These are phyloP conservation scores for Gamsiella multidivaricata DNA, from an alignment of 192 early-diverging fungal genomes.

Conservation along the genomic window DNA sequence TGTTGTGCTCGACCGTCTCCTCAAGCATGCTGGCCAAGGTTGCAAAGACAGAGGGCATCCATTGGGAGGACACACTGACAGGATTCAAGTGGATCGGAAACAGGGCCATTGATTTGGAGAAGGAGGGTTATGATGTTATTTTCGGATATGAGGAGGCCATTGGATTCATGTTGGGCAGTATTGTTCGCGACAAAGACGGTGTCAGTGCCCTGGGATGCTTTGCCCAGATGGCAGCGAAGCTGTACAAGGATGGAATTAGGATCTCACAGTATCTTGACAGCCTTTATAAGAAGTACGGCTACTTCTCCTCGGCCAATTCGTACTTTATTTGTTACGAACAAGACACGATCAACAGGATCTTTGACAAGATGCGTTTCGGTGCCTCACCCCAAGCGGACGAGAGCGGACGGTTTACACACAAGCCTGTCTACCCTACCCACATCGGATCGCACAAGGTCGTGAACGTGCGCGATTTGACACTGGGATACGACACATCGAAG, in stretches of 20 bases:
- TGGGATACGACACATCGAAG: constrained; percentile 84
- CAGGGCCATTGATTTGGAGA: constrained; percentile 73
- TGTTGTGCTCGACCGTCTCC: constrained; percentile 90
- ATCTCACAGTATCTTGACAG: constrained; percentile 77
- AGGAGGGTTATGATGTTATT: constrained; percentile 71
- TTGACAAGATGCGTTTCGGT: constrained; percentile 86
- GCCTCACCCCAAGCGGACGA: constrained; percentile 41
- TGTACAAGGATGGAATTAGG: constrained; percentile 70
- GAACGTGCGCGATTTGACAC: constrained; percentile 87
- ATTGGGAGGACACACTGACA: constrained; percentile 91
- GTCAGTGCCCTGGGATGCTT: constrained; percentile 85
- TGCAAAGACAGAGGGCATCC: constrained; percentile 78
- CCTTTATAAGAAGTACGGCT: constrained; percentile 83
- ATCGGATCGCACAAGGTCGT: constrained; percentile 76
- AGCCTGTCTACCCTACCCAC: constrained; percentile 75
- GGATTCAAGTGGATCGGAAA: constrained; percentile 98
- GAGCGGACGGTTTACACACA: constrained; percentile 46
- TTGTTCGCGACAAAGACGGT: constrained; percentile 94
- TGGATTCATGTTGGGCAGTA: constrained; percentile 82
- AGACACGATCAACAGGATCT: constrained; percentile 75
- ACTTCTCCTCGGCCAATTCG: constrained; percentile 85
- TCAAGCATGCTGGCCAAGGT: constrained; percentile 85
- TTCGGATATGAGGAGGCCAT: constrained; percentile 98
- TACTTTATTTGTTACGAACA: constrained; percentile 90
- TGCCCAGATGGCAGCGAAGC: constrained; percentile 76